Base-by-base conservation (phyloP, 1,284 basidiomycete genomes). In the Cutaneotrichosporon cyanovorans region DNA sequence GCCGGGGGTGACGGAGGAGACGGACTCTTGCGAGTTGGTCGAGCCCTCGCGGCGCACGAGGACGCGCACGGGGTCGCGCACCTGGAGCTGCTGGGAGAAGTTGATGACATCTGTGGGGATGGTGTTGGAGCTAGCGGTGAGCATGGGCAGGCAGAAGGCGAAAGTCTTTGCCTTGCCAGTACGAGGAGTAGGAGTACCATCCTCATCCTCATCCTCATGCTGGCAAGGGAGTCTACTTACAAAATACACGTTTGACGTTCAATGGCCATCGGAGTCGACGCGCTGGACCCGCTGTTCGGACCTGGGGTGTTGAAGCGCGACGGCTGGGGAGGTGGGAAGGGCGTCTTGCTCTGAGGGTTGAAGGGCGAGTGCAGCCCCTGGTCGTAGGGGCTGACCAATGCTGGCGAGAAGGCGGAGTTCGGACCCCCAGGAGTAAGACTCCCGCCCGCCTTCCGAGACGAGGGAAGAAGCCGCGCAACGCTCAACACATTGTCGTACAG, bases 221-320 rank as follows among this genome's bases (percentile, higher is more conserved):
- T 10, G 42, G 9, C 14, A 31, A 6, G n/a, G 23, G 5, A 21
- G 32, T n/a, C 20, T 7, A 63, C 65, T 56, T 28, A 67, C 63
- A 97, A 97, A 16, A 98, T 78, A 31, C 91, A 93, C 4, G 92
- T 95, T 71, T 98, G 95, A 8, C 93, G 81, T 60, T 95, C 91
- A 11, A 65, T 68, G 18, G 44, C n/a, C n/a, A n/a, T n/a, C n/a
- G n/a, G 40, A 18, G 45, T 47, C n/a, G 51, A 46, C 7, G 56
- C 51, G 2, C 48, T 22, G 4, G 42, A 45, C 0, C 46, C 43
- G 32, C 49, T 46, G 45, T 33, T 41, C 4, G 52, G 46, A 20
- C 53, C 54, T 4, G 59, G 56, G 1, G 59, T 56, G 38, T 58
- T 53, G 44, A 59, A 58, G 36, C 56, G 47, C 4, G 53, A 49